A percentile compares a stretch with the other conserved stretches of the same genome.
Conservation (phyloP, 1,139 yeast species). For the Suhomyces kunorum region DNA sequence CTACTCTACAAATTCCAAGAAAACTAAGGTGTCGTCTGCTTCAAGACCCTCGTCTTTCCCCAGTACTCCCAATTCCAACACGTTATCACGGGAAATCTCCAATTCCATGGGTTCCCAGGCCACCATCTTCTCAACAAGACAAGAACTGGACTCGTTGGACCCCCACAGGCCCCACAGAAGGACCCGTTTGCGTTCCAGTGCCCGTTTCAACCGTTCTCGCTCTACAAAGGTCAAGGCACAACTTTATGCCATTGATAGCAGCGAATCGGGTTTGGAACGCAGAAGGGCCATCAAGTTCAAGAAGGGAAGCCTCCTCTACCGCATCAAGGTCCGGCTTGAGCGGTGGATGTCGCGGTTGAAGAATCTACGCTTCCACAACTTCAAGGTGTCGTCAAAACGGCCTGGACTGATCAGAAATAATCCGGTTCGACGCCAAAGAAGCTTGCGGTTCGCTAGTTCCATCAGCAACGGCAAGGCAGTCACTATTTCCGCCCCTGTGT, state of each 20-base stretch:
- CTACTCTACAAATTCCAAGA: constrained; percentile 10
- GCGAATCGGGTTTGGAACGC: constrained; percentile 26
- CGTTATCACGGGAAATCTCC: constrained; percentile 30
- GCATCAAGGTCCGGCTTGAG: constrained; percentile 31
- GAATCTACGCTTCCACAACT: constrained; percentile 23
- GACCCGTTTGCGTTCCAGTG: constrained; percentile 3
- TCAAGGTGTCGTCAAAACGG: constrained; percentile 34
- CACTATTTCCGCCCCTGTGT: constrained; percentile 28
- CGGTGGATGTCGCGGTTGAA: constrained; percentile 28
- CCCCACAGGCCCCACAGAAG: constrained; percentile 4
- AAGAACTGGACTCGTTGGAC: constrained; percentile 11
- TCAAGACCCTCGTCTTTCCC: constrained; percentile 12
- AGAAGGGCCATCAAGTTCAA: constrained; percentile 39
- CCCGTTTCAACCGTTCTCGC: constrained; percentile 10
- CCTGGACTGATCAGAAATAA: constrained; percentile 15
- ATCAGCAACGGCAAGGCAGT: constrained; percentile 3
- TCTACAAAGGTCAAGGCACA: constrained; percentile 18
- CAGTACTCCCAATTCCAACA: constrained; percentile 10
- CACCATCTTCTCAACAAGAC: constrained; percentile 47
- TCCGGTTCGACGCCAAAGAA: constrained; percentile 10
- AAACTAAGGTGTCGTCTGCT: constrained; percentile 10
- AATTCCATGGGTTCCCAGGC: constrained; percentile 49
- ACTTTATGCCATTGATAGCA: constrained; percentile 16
- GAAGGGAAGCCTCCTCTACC: constrained; percentile 34
- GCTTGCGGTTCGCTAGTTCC: constrained; percentile 7